phyloP scores from a whole-genome alignment of 2,329 filamentous ascomycete genomes.

The Xylogone sp. region DNA sequence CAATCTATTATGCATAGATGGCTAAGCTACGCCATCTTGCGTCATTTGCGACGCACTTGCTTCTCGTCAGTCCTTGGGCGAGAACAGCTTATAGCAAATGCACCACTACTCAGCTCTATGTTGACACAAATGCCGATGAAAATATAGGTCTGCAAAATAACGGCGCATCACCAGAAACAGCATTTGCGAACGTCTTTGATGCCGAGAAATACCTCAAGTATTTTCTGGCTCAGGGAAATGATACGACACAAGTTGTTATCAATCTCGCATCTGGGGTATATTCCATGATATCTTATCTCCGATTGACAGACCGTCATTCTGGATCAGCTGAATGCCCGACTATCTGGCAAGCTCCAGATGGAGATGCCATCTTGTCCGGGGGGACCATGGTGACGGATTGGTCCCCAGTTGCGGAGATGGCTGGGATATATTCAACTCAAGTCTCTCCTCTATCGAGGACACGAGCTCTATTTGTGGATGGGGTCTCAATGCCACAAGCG shows the following conservation, averaged over 20 bases:
- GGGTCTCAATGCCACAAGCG: not conserved
- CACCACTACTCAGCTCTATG: not conserved
- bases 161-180: not conserved
- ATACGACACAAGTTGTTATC: not conserved
- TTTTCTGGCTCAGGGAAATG: not conserved
- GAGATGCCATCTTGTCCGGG: not conserved
- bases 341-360: not conserved
- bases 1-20: not conserved
- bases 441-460: not conserved
- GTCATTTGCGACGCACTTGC: not conserved
- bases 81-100: not conserved
- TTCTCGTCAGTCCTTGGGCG: not conserved
- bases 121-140: not conserved
- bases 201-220: not conserved
- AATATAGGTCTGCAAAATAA: not conserved
- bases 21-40: not conserved
- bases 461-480: slow-evolving; percentile 1
- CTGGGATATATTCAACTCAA: not conserved
- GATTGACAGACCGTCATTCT: not conserved
- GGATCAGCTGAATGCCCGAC: not conserved
- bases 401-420: not conserved
- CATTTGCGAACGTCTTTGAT: not conserved
- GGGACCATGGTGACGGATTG: not conserved
- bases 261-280: not conserved
- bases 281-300: not conserved